These are phyloP conservation scores for Globisporangium spiculum DNA, from an alignment of 352 stramenopile species.

Conservation along the genomic window DNA sequence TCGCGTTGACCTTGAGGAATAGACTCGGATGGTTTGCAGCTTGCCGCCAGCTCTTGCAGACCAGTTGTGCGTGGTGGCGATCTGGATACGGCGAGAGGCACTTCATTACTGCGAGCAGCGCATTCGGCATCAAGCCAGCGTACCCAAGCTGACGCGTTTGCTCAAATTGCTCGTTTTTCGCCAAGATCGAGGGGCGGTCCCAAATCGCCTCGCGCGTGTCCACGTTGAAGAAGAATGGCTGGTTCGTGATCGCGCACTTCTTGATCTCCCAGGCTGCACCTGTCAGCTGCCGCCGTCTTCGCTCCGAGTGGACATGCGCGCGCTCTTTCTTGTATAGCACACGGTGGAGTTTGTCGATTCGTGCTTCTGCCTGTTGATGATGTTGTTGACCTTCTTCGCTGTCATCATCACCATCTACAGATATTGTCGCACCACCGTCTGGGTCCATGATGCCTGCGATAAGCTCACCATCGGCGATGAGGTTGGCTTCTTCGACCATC, in stretches of 20 bases:
- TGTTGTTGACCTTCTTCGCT: background rate
- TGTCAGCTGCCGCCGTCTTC: slow-evolving; percentile 51
- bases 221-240: slow-evolving; percentile 92
- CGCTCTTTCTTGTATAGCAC: slow-evolving; percentile 64
- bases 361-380: background rate
- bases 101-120: slow-evolving; percentile 82
- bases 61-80: slow-evolving; percentile 40
- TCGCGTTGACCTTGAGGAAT: slow-evolving; percentile 48
- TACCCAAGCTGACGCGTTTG: slow-evolving; percentile 66
- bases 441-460: slow-evolving; percentile 47
- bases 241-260: slow-evolving; percentile 61
- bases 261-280: slow-evolving; percentile 57
- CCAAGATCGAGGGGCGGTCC: slow-evolving; percentile 88
- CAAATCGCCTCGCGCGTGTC: slow-evolving; percentile 93
- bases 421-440: slow-evolving; percentile 3
- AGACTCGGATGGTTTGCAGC: slow-evolving; percentile 41
- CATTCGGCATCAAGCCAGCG: slow-evolving; percentile 65
- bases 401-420: slow-evolving; percentile 8
- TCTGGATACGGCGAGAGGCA: slow-evolving; percentile 76
- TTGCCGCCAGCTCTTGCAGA: slow-evolving; percentile 54
- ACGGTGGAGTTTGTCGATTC: slow-evolving; percentile 25
- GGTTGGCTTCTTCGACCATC: slow-evolving; percentile 45
- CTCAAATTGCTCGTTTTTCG: slow-evolving; percentile 86
- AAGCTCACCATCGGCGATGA: slow-evolving; percentile 71
- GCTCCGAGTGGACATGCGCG: slow-evolving; percentile 50